Base-by-base conservation (phyloP, 345 rosid genomes). In the Cardamine occulta region DNA sequence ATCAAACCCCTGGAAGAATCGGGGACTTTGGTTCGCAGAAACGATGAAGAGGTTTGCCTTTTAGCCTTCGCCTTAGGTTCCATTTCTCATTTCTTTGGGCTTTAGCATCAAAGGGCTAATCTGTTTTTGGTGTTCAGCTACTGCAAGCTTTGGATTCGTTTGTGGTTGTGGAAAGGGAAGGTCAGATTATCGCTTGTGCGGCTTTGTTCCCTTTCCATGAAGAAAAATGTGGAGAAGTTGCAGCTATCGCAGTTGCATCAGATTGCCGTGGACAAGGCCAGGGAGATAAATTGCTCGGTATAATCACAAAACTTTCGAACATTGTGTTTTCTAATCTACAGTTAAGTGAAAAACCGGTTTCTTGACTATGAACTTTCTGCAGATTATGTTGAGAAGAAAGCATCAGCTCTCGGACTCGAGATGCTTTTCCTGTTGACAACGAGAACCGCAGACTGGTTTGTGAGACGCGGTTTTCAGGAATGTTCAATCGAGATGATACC, bases 251-350 rank as follows among this genome's bases (percentile, higher is more conserved):
- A 8, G 97, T 94, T 79, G 83, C 97, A 70, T 78, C 96, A 44
- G 97, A 94, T 37, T 94, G 97, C 54, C 92, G 91, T 51, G 97
- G 98, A 60, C 97, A 94, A 86, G 97, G 97, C 66, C 97, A 89
- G 34, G 98, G 98, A 59, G 98, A 93, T 78, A 93, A 93, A 82
- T 80, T 91, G 62, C 94, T 94, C 4, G 98, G 98, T 94, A 87
- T 40, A 77, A 28, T 66, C 51, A 63, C 56, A 63, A 39, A 40
- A 3, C 34, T 8, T 63, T 28, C 17, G 11, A 31, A 21, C 24
- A 18, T 4, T 73, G 11, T 73, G 29, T 28, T 28, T 21, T 52
- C 3, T 1, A 62, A 47, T 60, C 26, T 8, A 47, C 31, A 18
- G n/a, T 12, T 70, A 34, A 18, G 19, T 2, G 4, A 11, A 34